phyloP scores from a whole-genome alignment of 441 rosid genomes.

The Gossypium schwendimanii region DNA sequence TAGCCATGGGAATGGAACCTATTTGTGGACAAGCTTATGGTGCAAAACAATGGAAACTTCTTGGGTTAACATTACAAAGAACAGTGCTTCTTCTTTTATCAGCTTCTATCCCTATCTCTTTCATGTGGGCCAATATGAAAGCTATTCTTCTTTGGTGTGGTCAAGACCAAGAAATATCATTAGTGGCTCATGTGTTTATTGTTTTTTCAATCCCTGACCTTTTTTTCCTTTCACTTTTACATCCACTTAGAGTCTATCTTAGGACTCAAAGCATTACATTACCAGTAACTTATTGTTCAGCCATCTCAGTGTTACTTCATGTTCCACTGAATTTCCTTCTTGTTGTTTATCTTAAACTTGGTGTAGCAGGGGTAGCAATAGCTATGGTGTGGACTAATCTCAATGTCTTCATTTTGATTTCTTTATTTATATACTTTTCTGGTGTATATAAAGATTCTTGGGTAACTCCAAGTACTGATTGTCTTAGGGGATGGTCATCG shows the following conservation, averaged over 20 bases:
- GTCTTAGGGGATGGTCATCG: conserved; percentile 82
- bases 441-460: conserved; percentile 70
- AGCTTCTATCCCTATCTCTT: conserved; percentile 66
- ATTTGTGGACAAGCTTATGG: conserved; percentile 97
- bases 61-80: conserved; percentile 85
- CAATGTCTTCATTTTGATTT: conserved; percentile 57
- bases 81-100: conserved; percentile 89
- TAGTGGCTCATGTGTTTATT: conserved; percentile 70
- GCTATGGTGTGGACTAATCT: conserved; percentile 92
- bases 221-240: conserved; percentile 78
- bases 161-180: conserved; percentile 70
- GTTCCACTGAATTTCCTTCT: conserved; percentile 68
- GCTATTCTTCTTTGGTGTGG: conserved; percentile 69
- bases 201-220: conserved; percentile 82
- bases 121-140: conserved; percentile 72
- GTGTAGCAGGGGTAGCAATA: conserved; percentile 76
- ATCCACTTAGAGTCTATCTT: conserved; percentile 83
- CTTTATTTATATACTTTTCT: conserved; percentile 63
- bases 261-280: conserved; percentile 81
- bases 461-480: conserved; percentile 67
- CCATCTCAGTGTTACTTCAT: conserved; percentile 72
- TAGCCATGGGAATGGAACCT: conserved; percentile 95
- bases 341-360: conserved; percentile 66
- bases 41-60: conserved; percentile 76
- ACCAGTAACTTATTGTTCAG: conserved; percentile 80